A percentile compares a stretch with the other conserved stretches of the same genome.
Conservation (phyloP, 257 asterid genomes). For the Nicotiana sylvestris region DNA sequence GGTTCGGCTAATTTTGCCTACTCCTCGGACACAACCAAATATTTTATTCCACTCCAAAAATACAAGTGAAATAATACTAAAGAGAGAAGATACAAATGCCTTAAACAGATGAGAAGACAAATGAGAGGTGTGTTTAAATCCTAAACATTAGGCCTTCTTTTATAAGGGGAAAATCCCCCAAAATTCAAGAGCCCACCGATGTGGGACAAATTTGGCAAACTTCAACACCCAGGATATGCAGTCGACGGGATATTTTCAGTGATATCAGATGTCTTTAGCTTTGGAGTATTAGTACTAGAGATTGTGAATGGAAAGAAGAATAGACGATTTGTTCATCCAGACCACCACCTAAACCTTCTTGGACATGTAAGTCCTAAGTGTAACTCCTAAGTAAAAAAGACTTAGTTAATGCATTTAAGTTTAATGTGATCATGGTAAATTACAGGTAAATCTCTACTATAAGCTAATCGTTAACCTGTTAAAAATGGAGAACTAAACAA, state of each 20-base stretch:
- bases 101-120: too few species aligned
- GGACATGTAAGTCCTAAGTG: constrained; percentile 21
- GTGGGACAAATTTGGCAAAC: too few species aligned
- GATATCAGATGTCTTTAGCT: constrained; percentile 37
- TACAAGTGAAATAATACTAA: too few species aligned
- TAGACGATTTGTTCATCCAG: constrained; percentile 23
- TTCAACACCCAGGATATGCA: constrained; percentile 20
- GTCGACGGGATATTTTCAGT: constrained; percentile 27
- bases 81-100: too few species aligned
- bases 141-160: too few species aligned
- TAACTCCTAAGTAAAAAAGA: neutral
- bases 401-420: neutral
- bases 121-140: too few species aligned
- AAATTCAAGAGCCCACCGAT: too few species aligned
- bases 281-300: constrained; percentile 28
- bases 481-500: neutral
- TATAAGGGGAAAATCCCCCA: too few species aligned
- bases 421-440: neutral
- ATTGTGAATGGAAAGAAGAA: constrained; percentile 30
- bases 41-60: too few species aligned
- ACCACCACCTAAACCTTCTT: constrained; percentile 26
- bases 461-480: neutral
- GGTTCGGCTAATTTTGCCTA: too few species aligned
- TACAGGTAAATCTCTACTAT: neutral
- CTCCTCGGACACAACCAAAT: too few species aligned